phyloP scores from a whole-genome alignment of 2,329 filamentous ascomycete species.

The Orbilia ellipsospora region DNA sequence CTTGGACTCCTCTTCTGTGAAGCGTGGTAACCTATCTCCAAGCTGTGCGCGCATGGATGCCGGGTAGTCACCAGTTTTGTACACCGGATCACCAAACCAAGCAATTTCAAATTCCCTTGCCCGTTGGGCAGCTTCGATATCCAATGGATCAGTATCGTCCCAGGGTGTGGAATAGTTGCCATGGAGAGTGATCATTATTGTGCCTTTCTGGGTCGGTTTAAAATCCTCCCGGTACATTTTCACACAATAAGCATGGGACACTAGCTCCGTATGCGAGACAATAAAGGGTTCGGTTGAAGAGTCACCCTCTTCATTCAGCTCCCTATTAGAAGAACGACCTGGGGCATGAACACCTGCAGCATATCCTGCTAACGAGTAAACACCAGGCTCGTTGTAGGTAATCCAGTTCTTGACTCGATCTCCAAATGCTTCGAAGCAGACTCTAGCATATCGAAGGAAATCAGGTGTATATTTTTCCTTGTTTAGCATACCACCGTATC shows the following conservation, averaged over 20 bases:
- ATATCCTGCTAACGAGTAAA: slow-evolving; percentile 62
- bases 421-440: slow-evolving; percentile 71
- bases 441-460: slow-evolving; percentile 69
- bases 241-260: slow-evolving; percentile 62
- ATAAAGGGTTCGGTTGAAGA: slow-evolving; percentile 62
- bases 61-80: slow-evolving; percentile 63
- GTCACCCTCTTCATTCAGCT: slow-evolving; percentile 61
- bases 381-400: slow-evolving; percentile 62
- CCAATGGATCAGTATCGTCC: slow-evolving; percentile 61
- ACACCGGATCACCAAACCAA: slow-evolving; percentile 64
- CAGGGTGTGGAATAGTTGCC: slow-evolving; percentile 65
- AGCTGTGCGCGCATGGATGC: slow-evolving; percentile 63
- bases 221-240: slow-evolving; percentile 64
- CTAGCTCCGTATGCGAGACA: slow-evolving; percentile 63
- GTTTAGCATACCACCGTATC: slow-evolving; percentile 72
- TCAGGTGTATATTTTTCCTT: slow-evolving; percentile 72
- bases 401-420: slow-evolving; percentile 72
- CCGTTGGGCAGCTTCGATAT: slow-evolving; percentile 63
- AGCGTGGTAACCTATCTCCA: slow-evolving; percentile 62
- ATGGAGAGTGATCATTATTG: slow-evolving; percentile 64
- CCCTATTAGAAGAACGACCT: slow-evolving; percentile 60
- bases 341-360: slow-evolving; percentile 62
- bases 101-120: slow-evolving; percentile 64
- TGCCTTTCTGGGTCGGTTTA: slow-evolving; percentile 62
- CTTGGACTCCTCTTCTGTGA: slow-evolving; percentile 63